Evolutionary conservation across 2,329 filamentous ascomycete species (phyloP), one percentile per base, ranked within the genome.

Genomic region (Stagonosporopsis vannaccii): DNA sequence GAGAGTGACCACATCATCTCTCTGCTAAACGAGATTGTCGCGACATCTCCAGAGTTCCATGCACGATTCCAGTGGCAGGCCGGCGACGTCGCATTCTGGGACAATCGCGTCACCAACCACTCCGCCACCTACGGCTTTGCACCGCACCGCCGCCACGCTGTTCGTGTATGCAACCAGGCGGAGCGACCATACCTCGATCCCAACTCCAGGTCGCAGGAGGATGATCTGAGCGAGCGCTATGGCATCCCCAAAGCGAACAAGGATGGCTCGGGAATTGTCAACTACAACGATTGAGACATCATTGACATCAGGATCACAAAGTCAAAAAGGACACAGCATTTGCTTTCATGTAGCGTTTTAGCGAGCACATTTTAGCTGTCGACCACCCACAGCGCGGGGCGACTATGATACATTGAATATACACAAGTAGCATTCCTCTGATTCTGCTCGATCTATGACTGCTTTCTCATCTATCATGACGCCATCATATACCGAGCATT

Each of bases 11-110:
- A 78, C 37, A 83, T 85, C 59, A 78, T 85, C 57, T 66, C 70
- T 2, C 79, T 81, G 42, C 75, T 87, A 30, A 84, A 83, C 30
- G 81, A 85, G 63, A 75, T 86, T 22, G 79, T 86, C 6, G 74
- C 81, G 2, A 83, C 82, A 1, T 85, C 81, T 6, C 87, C 89
- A 37, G 90, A 92, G 72, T 80, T 89, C 56, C 88, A 91, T 65
- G 87, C 85, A 6, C 82, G 89, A 17, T 86, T 88, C 67, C 81
- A 84, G 61, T 89, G 87, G 87, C 79, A 81, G 39, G 82, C 85
- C 59, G 82, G 84, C 37, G 88, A 89, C 54, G 84, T 90, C 1
- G 86, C 86, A 0, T 81, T 90, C 55, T 90, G 87, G 87, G 87
- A 90, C 67, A 90, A 89, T 60, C 78, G 86, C 17, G 76, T 81